Evolutionary conservation across 1,284 basidiomycete species (phyloP), one percentile per base, ranked within the genome.

Genomic region (Limonomyces culmigenus): DNA sequence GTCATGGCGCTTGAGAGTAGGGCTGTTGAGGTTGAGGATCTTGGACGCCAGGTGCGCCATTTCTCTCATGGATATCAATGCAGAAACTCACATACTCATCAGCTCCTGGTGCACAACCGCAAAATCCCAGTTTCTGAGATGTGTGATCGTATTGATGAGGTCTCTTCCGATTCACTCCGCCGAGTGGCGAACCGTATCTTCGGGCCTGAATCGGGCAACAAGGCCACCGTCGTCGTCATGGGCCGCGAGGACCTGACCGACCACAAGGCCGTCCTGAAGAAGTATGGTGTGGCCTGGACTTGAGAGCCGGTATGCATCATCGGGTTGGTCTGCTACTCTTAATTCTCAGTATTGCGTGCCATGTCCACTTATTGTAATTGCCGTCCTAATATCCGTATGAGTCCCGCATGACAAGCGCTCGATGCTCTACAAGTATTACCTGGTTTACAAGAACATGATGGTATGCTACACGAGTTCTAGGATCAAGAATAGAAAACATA

Each of bases 1-100:
- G 84, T 93, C 59, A 97, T 97, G 93, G 87, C 89, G 3, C 60
- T 97, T 32, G 93, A 98, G 62, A 91, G 86, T 49, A 63, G 87
- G 27, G 64, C 86, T 17, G 77, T 96, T 2, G 87, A 89, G 49
- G 87, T 92, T 1, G 89, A 93, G 54, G 88, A 91, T 58, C 63
- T 87, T 12, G 85, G 85, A 21, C 65, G 83, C 45, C 79, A 83
- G 70, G 75, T 77, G 45, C n/a, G 59, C n/a, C n/a, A n/a, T n/a
- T n/a, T n/a, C n/a, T 41, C 30, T 39, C 16, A 16, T 32, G 21
- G 32, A 13, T 32, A 18, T 38, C 17, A 11, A 18, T 15, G 33
- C 29, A 19, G 16, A 35, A 13, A 34, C 34, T 36, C 11, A 32
- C 38, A 34, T 38, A 35, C 16, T n/a, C 8, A 13, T 32, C 60